Evolutionary conservation across 1,139 yeast genomes (phyloP).

Genomic region (Geotrichum australiense): DNA sequence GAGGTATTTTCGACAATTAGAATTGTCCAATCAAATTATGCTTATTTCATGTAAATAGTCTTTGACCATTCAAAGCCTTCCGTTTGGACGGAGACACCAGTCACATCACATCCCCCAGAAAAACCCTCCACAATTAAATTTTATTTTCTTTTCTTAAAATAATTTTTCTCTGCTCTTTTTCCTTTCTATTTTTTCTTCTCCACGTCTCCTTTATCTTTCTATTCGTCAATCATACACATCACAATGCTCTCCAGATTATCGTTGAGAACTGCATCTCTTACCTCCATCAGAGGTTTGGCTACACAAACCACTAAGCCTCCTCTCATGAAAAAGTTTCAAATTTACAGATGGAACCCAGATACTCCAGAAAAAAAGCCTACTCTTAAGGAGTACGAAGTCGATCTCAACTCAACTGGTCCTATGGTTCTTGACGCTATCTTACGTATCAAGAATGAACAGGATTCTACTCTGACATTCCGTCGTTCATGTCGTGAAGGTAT

Average conservation of each 20-base stretch:
- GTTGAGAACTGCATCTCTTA: slow-evolving; percentile 4
- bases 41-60: not conserved
- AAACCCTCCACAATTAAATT: slow-evolving; percentile 4
- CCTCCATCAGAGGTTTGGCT: slow-evolving; percentile 21
- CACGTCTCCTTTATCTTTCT: not conserved
- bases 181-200: slow-evolving; percentile 4
- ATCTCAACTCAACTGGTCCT: slow-evolving; percentile 90
- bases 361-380: slow-evolving; percentile 89
- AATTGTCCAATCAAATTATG: not conserved
- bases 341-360: slow-evolving; percentile 98
- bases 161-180: slow-evolving; percentile 1
- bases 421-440: slow-evolving; percentile 94
- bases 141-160: not conserved
- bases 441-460: slow-evolving; percentile 95
- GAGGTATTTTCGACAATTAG: not conserved
- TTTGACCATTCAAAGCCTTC: not conserved
- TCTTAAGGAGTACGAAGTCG: slow-evolving; percentile 76
- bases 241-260: slow-evolving; percentile 3
- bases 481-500: slow-evolving; percentile 99
- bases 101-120: slow-evolving; percentile 3
- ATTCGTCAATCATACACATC: not conserved
- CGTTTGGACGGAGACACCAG: slow-evolving; percentile 6
- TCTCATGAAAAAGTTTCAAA: slow-evolving; percentile 73
- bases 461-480: slow-evolving; percentile 89
- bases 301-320: slow-evolving; percentile 33